Percentiles rank a stretch among this genome's conserved stretches.
phyloP scores from a whole-genome alignment of 73 alveolate genomes.

The Paramecium octaurelia region DNA sequence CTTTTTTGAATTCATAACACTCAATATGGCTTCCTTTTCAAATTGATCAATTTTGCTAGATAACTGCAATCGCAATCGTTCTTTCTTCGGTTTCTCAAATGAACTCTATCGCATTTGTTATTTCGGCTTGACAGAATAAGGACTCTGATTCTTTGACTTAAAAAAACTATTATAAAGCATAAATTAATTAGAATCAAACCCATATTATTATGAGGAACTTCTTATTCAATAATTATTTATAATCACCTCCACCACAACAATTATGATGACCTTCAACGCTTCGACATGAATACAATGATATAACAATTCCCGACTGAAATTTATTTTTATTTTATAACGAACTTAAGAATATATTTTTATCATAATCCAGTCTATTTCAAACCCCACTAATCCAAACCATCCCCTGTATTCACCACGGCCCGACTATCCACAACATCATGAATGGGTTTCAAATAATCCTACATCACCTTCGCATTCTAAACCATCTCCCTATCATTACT shows the following conservation, averaged over 20 bases:
- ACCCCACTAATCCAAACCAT: conserved; percentile 33
- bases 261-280: background rate
- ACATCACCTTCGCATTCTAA: background rate
- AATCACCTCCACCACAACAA: background rate
- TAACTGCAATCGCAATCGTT: background rate
- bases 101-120: background rate
- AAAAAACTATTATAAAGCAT: background rate
- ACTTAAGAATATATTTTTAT: background rate
- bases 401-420: background rate
- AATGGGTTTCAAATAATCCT: conserved; percentile 43
- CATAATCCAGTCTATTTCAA: conserved; percentile 16
- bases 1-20: background rate
- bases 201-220: background rate
- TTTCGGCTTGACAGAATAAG: background rate
- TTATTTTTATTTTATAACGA: background rate
- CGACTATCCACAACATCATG: conserved; percentile 37
- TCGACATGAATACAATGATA: background rate
- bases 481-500: background rate
- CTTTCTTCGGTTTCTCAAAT: background rate
- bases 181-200: background rate
- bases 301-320: background rate
- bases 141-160: background rate
- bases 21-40: background rate
- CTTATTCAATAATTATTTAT: background rate
- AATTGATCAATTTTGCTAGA: background rate